phyloP scores from a whole-genome alignment of 1,139 yeast genomes.

The Hansenula lynferdii region DNA sequence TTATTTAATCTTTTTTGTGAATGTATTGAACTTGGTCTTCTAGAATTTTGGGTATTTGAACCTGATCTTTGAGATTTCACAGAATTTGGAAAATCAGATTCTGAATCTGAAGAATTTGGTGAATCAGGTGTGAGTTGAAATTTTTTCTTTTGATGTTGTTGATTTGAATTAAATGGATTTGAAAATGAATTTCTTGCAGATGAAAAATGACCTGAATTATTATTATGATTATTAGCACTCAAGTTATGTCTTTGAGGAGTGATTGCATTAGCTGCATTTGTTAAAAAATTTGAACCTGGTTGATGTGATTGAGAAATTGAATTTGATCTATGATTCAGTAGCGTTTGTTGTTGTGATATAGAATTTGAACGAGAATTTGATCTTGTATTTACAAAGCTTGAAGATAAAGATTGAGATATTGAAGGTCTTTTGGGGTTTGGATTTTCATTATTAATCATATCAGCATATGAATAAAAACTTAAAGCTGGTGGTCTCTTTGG shows the following conservation, averaged over 20 bases:
- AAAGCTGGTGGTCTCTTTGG: slow-evolving; percentile 40
- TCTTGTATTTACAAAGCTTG: slow-evolving; percentile 25
- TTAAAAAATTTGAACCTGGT: background rate
- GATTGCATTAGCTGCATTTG: slow-evolving; percentile 8
- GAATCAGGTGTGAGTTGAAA: slow-evolving; percentile 21
- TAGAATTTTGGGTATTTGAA: slow-evolving; percentile 5
- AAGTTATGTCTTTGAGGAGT: slow-evolving; percentile 10
- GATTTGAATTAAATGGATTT: slow-evolving; percentile 4
- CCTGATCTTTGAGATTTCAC: slow-evolving; percentile 1
- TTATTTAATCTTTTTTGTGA: slow-evolving; percentile 6
- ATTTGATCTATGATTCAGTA: no score
- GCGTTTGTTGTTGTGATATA: no score
- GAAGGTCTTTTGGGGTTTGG: slow-evolving; percentile 58
- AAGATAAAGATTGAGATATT: slow-evolving; percentile 32
- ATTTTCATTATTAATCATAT: slow-evolving; percentile 59
- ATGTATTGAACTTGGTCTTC: background rate
- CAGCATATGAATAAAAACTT: slow-evolving; percentile 76
- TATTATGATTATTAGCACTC: background rate
- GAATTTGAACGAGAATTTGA: slow-evolving; percentile 16
- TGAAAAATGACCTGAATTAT: background rate
- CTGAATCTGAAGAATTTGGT: slow-evolving; percentile 25
- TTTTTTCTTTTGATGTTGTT: slow-evolving; percentile 6
- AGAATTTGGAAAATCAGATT: slow-evolving; percentile 18
- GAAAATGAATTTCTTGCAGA: background rate
- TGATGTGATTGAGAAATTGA: slow-evolving; percentile 6